Percentiles rank a stretch among this genome's conserved stretches.
Conservation (phyloP, 805 yeast species). For the Candida sakaeoensis region DNA sequence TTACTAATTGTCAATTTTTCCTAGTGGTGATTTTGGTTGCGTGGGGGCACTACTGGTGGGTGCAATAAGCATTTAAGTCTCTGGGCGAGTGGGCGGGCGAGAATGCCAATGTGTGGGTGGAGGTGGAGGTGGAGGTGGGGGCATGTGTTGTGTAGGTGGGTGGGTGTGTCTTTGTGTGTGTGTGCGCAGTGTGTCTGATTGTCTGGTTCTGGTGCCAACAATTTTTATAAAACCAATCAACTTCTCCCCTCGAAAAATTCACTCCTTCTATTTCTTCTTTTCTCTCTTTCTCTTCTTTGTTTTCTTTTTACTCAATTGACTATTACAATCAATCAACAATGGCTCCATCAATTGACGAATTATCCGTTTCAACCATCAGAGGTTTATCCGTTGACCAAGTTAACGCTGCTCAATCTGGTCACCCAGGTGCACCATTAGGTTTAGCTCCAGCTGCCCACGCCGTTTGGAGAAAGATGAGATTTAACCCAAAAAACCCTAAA, state of each 20-base stretch:
- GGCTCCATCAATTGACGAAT: slow-evolving; percentile 49
- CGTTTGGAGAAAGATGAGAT: slow-evolving; percentile 72
- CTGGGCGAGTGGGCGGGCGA: too few relatives aligned
- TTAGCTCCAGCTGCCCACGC: slow-evolving; percentile 94
- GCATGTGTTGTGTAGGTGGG: too few relatives aligned
- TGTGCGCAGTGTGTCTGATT: too few relatives aligned
- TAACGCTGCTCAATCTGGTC: slow-evolving; percentile 89
- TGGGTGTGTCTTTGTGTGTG: too few relatives aligned
- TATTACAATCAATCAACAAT: slow-evolving; percentile 3
- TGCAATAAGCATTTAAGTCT: too few relatives aligned
- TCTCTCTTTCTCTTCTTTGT: slow-evolving; percentile 1
- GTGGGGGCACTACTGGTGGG: too few relatives aligned
- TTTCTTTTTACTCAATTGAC: not conserved
- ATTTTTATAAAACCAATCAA: slow-evolving; percentile 2
- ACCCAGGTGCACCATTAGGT: slow-evolving; percentile 99
- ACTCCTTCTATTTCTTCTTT: slow-evolving; percentile 8
- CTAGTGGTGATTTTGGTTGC: too few relatives aligned
- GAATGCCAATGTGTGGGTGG: too few relatives aligned
- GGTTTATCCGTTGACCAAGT: slow-evolving; percentile 84
- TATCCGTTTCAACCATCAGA: slow-evolving; percentile 85
- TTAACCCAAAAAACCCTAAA: slow-evolving; percentile 86
- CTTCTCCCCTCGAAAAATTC: slow-evolving; percentile 2
- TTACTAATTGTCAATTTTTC: too few relatives aligned
- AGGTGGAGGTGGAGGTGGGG: too few relatives aligned
- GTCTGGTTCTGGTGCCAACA: not conserved